Evolutionary conservation across 306 rosid genomes (phyloP), one percentile per base, ranked within the genome.

Genomic region (Potentilla sterilis): DNA sequence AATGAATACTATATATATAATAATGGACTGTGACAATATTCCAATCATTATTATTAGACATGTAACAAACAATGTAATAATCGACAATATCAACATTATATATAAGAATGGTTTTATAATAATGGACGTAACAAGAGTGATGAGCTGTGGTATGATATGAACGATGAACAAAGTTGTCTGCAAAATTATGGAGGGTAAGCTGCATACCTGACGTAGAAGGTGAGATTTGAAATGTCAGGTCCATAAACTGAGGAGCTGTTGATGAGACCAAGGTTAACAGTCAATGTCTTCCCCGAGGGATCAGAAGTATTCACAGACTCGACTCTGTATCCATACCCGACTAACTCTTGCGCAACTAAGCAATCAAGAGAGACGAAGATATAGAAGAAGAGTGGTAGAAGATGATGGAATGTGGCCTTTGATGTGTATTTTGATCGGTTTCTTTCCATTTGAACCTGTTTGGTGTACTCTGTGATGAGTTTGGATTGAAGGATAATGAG

Each of bases 321-420:
- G 67, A 94, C 63, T 14, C 40, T 76, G 82, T 91, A 94, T 51
- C 97, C 98, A 80, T 76, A 82, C 46, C 94, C 96, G 66, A 85
- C 67, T 21, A 24, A 34, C 19, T 41, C 75, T 78, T 37, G 75
- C 65, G 75, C 46, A 28, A 70, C 32, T 38, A 57, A 72, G 6
- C 35, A 58, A 41, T 12, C 47, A 22, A 37, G 42, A 61, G 9
- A 58, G 41, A 58, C 4, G 54, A 34, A 9, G 0, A 47, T 7
- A 52, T 7, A 63, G 12, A 63, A 58, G 41, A 48, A 70, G 71
- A 59, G 38, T 69, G 69, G 24, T 11, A 18, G 69, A 72, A 19
- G 66, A 41, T 35, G 63, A 49, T 37, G 64, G n/a, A 19, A 4
- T 52, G 40, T 35, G 19, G 47, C n/a, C 13, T 51, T 52, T 52